Evolutionary conservation across 208 protist species (phyloP).

Genomic region (Crithidia thermophila): DNA sequence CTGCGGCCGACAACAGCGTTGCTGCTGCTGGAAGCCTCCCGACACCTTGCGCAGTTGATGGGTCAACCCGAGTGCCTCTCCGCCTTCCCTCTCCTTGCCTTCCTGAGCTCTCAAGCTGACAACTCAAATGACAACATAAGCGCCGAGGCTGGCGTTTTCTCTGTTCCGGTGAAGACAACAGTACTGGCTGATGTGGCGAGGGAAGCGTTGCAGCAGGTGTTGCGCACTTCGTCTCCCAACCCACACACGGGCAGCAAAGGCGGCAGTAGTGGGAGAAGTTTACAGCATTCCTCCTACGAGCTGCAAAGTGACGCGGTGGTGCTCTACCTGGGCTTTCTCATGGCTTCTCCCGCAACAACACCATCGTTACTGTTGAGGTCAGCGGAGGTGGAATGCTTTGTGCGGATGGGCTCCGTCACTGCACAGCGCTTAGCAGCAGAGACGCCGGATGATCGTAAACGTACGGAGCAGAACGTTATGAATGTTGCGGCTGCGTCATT

Average conservation of each 20-base stretch:
- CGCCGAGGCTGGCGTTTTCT: too few species aligned
- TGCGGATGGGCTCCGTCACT: neutral
- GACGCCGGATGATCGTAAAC: neutral
- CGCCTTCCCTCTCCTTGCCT: constrained; percentile 15
- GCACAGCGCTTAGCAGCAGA: neutral
- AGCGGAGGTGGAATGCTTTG: constrained; percentile 6
- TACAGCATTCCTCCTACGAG: too few species aligned
- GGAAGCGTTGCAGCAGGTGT: constrained; percentile 11
- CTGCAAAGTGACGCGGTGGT: constrained; percentile 15
- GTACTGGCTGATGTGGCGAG: constrained; percentile 16
- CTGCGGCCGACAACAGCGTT: constrained; percentile 25
- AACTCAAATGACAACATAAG: too few species aligned
- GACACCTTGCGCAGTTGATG: constrained; percentile 6
- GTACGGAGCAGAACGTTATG: neutral
- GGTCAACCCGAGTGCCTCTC: neutral
- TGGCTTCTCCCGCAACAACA: neutral
- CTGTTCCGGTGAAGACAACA: neutral
- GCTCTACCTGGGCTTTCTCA: constrained; percentile 28
- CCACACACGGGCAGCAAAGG: neutral
- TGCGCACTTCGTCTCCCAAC: neutral
- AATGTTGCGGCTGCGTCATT: too few species aligned
- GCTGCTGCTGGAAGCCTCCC: constrained; percentile 24
- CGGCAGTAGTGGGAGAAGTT: too few species aligned
- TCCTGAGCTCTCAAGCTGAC: neutral
- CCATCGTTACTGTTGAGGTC: neutral